phyloP scores from a whole-genome alignment of 2,329 filamentous ascomycete genomes.

The Zelopaecilomyces penicillatus region DNA sequence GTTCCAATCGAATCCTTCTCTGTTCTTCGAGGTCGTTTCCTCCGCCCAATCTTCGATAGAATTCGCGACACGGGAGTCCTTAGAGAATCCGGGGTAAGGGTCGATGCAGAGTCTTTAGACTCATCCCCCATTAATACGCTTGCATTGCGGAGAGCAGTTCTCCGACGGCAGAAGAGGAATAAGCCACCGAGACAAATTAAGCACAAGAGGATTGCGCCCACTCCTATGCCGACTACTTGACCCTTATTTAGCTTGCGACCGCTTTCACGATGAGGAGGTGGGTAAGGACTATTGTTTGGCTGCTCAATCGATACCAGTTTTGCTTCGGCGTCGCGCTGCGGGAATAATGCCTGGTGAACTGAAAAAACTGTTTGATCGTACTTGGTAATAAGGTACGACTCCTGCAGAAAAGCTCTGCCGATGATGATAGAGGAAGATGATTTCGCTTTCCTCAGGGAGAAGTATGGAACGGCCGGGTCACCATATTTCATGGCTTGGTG shows the following conservation, averaged over 20 bases:
- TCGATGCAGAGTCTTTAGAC: conserved; percentile 28
- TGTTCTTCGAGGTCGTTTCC: conserved; percentile 22
- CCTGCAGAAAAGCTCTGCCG: conserved; percentile 62
- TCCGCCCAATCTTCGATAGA: conserved; percentile 35
- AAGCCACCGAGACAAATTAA: conserved; percentile 18
- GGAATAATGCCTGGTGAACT: conserved; percentile 46
- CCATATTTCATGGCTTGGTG: conserved; percentile 34
- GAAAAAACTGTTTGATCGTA: conserved; percentile 47
- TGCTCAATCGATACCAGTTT: conserved; percentile 35
- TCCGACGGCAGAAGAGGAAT: conserved; percentile 27
- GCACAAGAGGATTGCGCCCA: conserved; percentile 31
- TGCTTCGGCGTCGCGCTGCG: conserved; percentile 29
- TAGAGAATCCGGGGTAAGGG: conserved; percentile 19
- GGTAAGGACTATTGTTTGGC: conserved; percentile 39
- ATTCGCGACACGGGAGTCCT: conserved; percentile 18
- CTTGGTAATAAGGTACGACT: conserved; percentile 52
- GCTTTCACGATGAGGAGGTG: conserved; percentile 20
- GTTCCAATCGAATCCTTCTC: conserved; percentile 14
- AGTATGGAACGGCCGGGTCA: conserved; percentile 47
- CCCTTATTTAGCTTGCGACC: conserved; percentile 27
- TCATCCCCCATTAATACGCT: conserved; percentile 20
- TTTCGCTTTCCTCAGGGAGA: conserved; percentile 52
- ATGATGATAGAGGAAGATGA: conserved; percentile 50
- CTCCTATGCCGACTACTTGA: conserved; percentile 38
- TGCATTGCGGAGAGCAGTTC: conserved; percentile 15